A percentile compares a stretch with the other conserved stretches of the same genome.
Conservation (phyloP, 768 basidiomycete species). For the Boletus edulis region DNA sequence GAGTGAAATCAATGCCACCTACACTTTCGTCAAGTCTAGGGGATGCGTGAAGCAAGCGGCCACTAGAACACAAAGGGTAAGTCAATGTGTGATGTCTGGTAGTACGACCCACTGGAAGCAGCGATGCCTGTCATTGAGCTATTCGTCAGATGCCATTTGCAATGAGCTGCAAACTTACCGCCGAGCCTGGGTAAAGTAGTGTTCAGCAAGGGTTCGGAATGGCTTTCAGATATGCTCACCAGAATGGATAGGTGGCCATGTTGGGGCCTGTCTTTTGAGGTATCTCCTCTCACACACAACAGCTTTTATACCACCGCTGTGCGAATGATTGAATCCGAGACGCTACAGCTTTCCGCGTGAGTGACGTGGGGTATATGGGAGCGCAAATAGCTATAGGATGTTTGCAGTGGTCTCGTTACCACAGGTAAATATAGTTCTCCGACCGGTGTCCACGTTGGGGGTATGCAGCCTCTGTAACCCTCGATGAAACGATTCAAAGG, state of each 20-base stretch:
- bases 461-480: constrained; percentile 1
- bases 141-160: not conserved
- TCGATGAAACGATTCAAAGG: constrained; percentile 5
- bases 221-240: constrained; percentile 19
- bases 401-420: constrained; percentile 3
- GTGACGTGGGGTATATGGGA: not conserved
- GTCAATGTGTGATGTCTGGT: not conserved
- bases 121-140: constrained; percentile 47
- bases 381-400: constrained; percentile 21
- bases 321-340: constrained; percentile 1
- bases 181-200: constrained; percentile 49
- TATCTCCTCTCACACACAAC: not conserved
- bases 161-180: constrained; percentile 37
- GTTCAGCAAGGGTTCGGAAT: not conserved
- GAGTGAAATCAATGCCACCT: constrained; percentile 21
- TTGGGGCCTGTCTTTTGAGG: constrained; percentile 9
- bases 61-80: constrained; percentile 43
- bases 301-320: constrained; percentile 18
- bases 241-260: constrained; percentile 33
- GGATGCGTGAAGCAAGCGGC: constrained; percentile 82
- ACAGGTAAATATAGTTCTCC: not conserved
- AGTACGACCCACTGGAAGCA: constrained; percentile 52
- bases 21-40: constrained; percentile 86
- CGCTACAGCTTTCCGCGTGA: constrained; percentile 11
- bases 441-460: not conserved